Base-by-base conservation (phyloP, 306 rosid genomes). In the Abrus precatorius region DNA sequence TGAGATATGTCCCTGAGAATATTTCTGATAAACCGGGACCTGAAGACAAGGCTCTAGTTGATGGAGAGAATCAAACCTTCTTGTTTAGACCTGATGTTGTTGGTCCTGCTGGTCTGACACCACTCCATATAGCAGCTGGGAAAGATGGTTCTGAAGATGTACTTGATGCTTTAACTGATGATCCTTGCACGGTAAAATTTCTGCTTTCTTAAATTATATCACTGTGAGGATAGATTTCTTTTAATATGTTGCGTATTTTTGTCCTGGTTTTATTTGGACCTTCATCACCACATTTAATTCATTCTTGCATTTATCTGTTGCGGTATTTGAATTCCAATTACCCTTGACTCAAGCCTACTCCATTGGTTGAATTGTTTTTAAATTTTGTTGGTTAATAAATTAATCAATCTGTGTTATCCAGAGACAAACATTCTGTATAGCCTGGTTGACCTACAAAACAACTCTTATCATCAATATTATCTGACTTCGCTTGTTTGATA, bases 41-140 rank as follows among this genome's bases (percentile, higher is more conserved):
- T 7, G 84, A 85, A 77, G 85, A 74, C 72, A 77, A 74, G 50
- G 71, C 79, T 77, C 76, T 67, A 27, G 77, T 69, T 84, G 84
- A 85, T 38, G 82, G 69, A 72, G 87, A 62, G 53, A 47, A 38
- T 29, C 72, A 74, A 55, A 82, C 80, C 80, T 87, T 90, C 85
- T 82, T 95, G 76, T 93, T 95, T 84, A 91, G 87, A 84, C 99
- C 99, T 27, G 92, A 95, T 83, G 86, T 53, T 66, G 72, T 62
- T 40, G 97, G 99, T 77, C 99, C 95, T 3, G 88, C 84, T 12
- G 92, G 95, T 74, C 82, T 95, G 88, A 95, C 99, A 52, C 97
- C 99, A 20, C 92, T 95, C 63, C 99, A 95, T 83, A 81, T 92
- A 77, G 99, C 99, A 45, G 97, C 99, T 4, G 90, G 97, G 52